Percentiles rank a stretch among this genome's conserved stretches.
Conservation (phyloP, 2,329 filamentous ascomycete species). For the Fusarium phyllophilum region DNA sequence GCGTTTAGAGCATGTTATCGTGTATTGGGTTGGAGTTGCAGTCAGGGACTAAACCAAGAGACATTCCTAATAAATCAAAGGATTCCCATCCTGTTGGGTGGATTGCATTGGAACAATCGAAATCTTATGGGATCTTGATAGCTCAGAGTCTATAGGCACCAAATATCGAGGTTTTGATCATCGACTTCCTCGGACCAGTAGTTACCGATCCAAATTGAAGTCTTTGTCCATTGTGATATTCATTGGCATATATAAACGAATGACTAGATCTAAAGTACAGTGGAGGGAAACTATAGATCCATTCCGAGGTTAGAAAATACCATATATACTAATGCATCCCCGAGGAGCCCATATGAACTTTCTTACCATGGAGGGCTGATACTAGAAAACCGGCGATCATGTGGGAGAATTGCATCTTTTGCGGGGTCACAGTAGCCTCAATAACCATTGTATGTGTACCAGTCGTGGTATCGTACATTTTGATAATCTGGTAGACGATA, state of each 20-base stretch:
- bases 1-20: slow-evolving; percentile 15
- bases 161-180: neutral
- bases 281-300: neutral
- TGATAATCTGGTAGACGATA: neutral
- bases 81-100: neutral
- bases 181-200: neutral
- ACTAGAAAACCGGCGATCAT: neutral
- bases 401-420: neutral
- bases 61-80: neutral
- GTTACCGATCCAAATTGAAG: neutral
- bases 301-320: neutral
- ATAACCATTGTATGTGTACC: neutral
- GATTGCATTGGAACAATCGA: neutral
- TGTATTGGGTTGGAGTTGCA: slow-evolving; percentile 21
- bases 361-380: neutral
- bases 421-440: neutral
- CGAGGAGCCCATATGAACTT: neutral
- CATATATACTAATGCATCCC: neutral
- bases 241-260: neutral
- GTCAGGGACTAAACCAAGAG: neutral
- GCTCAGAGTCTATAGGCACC: neutral
- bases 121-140: too few species aligned
- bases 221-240: neutral
- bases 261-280: neutral
- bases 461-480: neutral